These are phyloP conservation scores for Paraphaeosphaeria sporulosa DNA, from an alignment of 2,329 filamentous ascomycete genomes.

Conservation along the genomic window DNA sequence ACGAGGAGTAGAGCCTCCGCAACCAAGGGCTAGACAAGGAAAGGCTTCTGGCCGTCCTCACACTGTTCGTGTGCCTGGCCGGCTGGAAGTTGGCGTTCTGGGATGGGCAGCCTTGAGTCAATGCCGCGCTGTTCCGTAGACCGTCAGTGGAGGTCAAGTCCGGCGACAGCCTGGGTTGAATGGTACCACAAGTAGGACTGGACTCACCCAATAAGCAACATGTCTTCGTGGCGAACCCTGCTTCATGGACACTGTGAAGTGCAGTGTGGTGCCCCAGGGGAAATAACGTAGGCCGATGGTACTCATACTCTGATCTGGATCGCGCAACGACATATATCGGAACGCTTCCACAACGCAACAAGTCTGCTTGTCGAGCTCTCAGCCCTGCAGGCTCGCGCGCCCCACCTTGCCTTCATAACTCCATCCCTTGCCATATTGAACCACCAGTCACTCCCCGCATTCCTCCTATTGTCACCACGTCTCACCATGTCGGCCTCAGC, in stretches of 20 bases:
- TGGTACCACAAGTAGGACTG: background rate
- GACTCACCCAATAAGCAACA: background rate
- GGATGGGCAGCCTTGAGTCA: background rate
- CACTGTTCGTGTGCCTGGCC: background rate
- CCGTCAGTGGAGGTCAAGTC: background rate
- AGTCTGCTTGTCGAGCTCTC: background rate
- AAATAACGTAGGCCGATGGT: background rate
- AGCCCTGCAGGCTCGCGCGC: background rate
- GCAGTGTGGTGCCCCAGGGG: background rate
- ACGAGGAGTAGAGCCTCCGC: constrained; percentile 1
- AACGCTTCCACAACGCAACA: background rate
- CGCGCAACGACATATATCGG: too few species aligned
- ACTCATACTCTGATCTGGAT: background rate
- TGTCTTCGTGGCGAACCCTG: background rate
- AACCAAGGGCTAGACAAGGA: background rate
- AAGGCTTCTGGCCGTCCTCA: background rate
- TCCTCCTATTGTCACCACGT: background rate
- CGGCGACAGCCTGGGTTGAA: background rate
- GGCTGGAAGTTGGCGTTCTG: background rate
- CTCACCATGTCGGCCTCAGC: background rate
- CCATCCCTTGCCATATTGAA: background rate
- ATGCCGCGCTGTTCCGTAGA: background rate
- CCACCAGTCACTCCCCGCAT: background rate
- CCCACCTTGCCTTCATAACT: background rate
- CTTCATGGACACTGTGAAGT: background rate